Evolutionary conservation across 192 early-diverging fungal genomes (phyloP).

Genomic region (Mortierella hygrophila): DNA sequence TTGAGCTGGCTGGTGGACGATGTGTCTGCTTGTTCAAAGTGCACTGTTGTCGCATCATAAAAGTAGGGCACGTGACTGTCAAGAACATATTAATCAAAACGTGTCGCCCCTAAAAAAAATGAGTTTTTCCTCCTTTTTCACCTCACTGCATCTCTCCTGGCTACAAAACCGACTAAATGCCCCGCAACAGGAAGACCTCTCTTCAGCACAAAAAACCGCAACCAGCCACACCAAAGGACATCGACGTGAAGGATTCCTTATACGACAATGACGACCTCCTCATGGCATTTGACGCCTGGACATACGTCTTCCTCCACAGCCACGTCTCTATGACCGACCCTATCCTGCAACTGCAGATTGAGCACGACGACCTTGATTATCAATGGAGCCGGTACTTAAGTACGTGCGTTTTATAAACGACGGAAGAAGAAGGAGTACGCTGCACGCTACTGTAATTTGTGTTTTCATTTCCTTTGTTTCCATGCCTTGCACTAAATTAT

Average conservation of each 20-base stretch:
- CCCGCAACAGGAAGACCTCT: background rate
- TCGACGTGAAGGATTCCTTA: background rate
- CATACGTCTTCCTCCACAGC: constrained; percentile 22
- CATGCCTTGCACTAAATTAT: background rate
- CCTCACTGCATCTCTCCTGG: background rate
- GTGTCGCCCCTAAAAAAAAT: background rate
- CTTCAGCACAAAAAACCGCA: background rate
- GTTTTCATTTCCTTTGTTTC: background rate
- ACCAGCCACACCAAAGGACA: background rate
- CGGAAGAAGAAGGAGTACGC: background rate
- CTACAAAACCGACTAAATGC: background rate
- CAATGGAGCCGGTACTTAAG: constrained; percentile 20
- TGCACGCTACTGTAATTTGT: background rate
- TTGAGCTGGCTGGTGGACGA: background rate
- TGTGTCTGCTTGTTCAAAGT: too few species aligned
- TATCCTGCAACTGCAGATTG: constrained; percentile 13
- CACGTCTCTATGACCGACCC: constrained; percentile 27
- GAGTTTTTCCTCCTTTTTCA: background rate
- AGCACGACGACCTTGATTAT: constrained; percentile 21
- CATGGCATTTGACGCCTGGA: constrained; percentile 19
- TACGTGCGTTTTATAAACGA: background rate
- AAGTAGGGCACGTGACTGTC: background rate
- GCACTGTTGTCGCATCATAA: too few species aligned
- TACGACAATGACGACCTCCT: constrained; percentile 13
- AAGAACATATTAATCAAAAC: background rate